Evolutionary conservation across 176 grass and related monocot species (phyloP).

Genomic region (Oryza rufipogon): DNA sequence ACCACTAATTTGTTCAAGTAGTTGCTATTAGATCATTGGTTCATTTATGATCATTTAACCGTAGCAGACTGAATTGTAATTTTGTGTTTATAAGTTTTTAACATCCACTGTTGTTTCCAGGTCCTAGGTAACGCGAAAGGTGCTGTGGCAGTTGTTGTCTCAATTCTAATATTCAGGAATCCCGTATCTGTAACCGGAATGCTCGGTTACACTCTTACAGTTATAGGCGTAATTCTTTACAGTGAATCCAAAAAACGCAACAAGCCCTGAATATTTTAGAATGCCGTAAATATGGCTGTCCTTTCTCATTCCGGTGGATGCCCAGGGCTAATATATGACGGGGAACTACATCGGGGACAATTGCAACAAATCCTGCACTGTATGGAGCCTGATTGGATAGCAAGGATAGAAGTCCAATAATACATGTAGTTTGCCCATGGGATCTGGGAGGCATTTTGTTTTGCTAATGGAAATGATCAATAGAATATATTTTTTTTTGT

Average conservation of each 20-base stretch:
- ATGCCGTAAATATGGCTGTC: constrained; percentile 53
- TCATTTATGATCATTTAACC: neutral
- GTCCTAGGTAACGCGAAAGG: constrained; percentile 89
- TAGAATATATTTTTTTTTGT: constrained; percentile 52
- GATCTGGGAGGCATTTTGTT: constrained; percentile 50
- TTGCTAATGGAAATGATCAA: constrained; percentile 55
- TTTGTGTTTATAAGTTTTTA: neutral
- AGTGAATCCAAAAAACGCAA: constrained; percentile 78
- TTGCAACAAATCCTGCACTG: constrained; percentile 31
- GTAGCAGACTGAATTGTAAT: neutral
- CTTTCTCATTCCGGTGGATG: constrained; percentile 36
- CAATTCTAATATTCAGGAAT: constrained; percentile 84
- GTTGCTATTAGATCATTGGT: neutral
- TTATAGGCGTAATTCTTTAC: constrained; percentile 81
- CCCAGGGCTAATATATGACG: constrained; percentile 50
- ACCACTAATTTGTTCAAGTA: constrained; percentile 1
- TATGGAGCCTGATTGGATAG: constrained; percentile 33
- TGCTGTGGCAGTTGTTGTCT: constrained; percentile 77
- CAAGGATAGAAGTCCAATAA: constrained; percentile 50
- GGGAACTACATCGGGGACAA: constrained; percentile 26
- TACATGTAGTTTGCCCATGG: constrained; percentile 46
- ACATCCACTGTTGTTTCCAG: constrained; percentile 41
- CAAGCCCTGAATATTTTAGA: constrained; percentile 43
- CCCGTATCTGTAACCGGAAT: constrained; percentile 80
- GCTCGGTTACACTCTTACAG: constrained; percentile 78